Percentiles rank a stretch among this genome's conserved stretches.
These are phyloP conservation scores for Rhododendron mucronatum DNA, from an alignment of 148 eudicot species.

Conservation along the genomic window DNA sequence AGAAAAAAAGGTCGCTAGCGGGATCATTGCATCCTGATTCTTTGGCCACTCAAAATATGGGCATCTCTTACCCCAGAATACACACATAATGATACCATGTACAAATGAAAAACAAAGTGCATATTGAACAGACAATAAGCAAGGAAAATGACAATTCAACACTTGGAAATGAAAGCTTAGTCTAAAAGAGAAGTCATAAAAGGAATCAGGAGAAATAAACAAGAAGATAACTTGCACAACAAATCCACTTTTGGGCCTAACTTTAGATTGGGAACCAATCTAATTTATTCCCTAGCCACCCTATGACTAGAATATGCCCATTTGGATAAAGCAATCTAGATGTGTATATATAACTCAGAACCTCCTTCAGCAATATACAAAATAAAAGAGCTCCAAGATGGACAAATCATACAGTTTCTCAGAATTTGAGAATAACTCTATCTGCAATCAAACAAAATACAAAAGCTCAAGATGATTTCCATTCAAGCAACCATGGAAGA, in stretches of 20 bases:
- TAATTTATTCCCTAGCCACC: not conserved
- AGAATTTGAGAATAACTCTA: not conserved
- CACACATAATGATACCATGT: not conserved
- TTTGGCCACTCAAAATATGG: not conserved
- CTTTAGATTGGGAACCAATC: not conserved
- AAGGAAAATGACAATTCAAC: not conserved
- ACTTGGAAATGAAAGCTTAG: not conserved
- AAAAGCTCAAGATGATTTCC: not conserved
- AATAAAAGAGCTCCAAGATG: constrained; percentile 5
- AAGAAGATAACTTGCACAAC: constrained; percentile 3
- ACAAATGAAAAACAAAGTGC: not conserved
- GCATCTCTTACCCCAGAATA: not conserved
- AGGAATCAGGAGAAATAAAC: not conserved
- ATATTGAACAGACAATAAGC: not conserved
- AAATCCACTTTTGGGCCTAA: not conserved
- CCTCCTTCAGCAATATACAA: not conserved
- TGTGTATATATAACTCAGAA: not conserved
- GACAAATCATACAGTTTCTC: not conserved
- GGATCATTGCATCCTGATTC: not conserved
- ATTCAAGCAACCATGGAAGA: not conserved
- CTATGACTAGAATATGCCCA: constrained; percentile 9
- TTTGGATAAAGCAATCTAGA: not conserved
- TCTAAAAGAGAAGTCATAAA: not conserved
- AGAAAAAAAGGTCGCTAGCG: too few species aligned
- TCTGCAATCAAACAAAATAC: too few species aligned